Conservation (phyloP, 768 basidiomycete genomes). For the Pleurotus giganteus region DNA sequence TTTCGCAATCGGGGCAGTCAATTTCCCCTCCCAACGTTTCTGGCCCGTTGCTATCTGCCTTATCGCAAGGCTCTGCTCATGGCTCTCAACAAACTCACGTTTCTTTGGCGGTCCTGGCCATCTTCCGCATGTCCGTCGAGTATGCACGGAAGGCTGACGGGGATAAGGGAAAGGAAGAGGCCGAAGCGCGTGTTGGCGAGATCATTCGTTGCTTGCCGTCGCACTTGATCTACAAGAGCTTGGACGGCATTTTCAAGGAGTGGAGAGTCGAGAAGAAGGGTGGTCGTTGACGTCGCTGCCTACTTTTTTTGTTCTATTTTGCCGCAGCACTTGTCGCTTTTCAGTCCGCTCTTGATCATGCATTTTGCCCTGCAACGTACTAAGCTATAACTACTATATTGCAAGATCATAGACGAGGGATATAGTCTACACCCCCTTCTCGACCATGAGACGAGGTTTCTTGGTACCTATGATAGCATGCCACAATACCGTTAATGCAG, state of each 20-base stretch:
- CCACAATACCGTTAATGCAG: slow-evolving; percentile 69
- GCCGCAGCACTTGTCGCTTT: neutral
- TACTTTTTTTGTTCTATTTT: neutral
- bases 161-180: slow-evolving; percentile 67
- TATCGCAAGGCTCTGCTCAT: slow-evolving; percentile 75
- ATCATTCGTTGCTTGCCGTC: slow-evolving; percentile 88
- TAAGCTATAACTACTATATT: neutral
- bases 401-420: slow-evolving; percentile 1
- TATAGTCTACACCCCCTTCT: slow-evolving; percentile 41
- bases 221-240: slow-evolving; percentile 82
- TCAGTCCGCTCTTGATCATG: neutral
- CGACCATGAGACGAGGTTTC: slow-evolving; percentile 42
- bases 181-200: slow-evolving; percentile 78
- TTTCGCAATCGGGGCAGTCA: slow-evolving; percentile 59
- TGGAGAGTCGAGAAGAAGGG: slow-evolving; percentile 85
- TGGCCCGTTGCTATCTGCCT: slow-evolving; percentile 68
- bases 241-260: slow-evolving; percentile 95
- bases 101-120: slow-evolving; percentile 87
- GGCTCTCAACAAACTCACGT: slow-evolving; percentile 92
- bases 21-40: slow-evolving; percentile 62
- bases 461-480: slow-evolving; percentile 62
- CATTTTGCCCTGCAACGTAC: neutral
- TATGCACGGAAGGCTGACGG: slow-evolving; percentile 72
- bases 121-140: slow-evolving; percentile 83
- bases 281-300: slow-evolving; percentile 32